Conservation (phyloP, 2,329 filamentous ascomycete species). For the Mycosphaerella arachidis region DNA sequence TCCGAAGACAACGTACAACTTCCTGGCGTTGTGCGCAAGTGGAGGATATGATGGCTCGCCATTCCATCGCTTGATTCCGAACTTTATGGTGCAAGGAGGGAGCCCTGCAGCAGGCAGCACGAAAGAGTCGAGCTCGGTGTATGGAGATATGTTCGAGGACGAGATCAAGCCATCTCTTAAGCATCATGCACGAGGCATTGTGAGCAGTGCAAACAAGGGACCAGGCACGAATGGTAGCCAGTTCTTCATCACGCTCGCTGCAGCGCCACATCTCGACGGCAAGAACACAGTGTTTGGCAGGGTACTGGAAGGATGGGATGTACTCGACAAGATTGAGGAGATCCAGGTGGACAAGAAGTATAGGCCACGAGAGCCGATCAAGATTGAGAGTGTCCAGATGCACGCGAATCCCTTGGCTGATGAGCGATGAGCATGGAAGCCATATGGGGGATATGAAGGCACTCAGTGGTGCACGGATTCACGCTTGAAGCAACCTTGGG, state of each 20-base stretch:
- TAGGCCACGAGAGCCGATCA: constrained; percentile 61
- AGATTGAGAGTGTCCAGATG: constrained; percentile 65
- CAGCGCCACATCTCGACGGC: constrained; percentile 75
- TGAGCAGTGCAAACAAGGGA: constrained; percentile 95
- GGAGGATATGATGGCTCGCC: constrained; percentile 70
- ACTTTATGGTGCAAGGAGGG: constrained; percentile 77
- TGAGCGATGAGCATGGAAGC: constrained; percentile 26
- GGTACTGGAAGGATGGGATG: constrained; percentile 56
- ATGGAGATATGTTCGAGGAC: constrained; percentile 68
- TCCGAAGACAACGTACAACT: constrained; percentile 87
- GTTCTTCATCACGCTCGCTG: constrained; percentile 76
- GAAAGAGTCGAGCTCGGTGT: constrained; percentile 59
- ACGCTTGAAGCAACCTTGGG: no score
- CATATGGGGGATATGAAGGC: not conserved
- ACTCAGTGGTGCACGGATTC: not conserved
- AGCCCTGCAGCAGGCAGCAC: constrained; percentile 45
- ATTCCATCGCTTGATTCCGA: constrained; percentile 74
- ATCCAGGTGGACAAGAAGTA: constrained; percentile 74
- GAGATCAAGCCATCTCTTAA: constrained; percentile 73
- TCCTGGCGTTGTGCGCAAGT: constrained; percentile 79
- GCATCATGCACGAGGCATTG: constrained; percentile 84
- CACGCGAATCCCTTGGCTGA: constrained; percentile 74
- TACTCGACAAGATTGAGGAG: constrained; percentile 66
- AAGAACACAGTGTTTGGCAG: constrained; percentile 81
- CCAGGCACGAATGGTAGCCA: constrained; percentile 90